phyloP scores from a whole-genome alignment of 2,329 filamentous ascomycete species.

The Alternaria gaisen region DNA sequence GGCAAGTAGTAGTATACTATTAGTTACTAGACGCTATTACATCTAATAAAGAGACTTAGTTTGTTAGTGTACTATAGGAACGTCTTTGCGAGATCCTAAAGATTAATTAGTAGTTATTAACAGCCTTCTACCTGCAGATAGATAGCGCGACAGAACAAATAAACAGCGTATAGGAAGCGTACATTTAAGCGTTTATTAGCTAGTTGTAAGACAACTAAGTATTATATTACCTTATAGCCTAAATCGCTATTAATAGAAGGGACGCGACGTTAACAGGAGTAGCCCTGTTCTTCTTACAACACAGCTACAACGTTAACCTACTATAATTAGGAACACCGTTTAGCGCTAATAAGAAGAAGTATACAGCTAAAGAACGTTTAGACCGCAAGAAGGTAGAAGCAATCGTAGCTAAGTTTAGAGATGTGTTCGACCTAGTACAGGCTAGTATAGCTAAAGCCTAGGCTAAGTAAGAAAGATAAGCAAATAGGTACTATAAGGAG shows the following conservation, averaged over 20 bases:
- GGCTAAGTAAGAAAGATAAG: neutral
- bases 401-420: neutral
- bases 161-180: too few species aligned
- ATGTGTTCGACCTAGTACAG: neutral
- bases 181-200: too few species aligned
- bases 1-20: too few species aligned
- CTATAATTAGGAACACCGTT: neutral
- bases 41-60: too few species aligned
- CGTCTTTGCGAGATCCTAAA: too few species aligned
- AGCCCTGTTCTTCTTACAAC: neutral
- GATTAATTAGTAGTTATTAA: too few species aligned
- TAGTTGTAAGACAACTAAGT: too few species aligned
- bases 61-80: too few species aligned
- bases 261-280: neutral
- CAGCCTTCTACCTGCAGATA: too few species aligned
- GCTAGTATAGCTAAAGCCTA: neutral
- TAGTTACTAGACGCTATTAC: too few species aligned
- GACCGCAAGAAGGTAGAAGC: neutral
- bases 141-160: too few species aligned
- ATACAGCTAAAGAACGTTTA: neutral
- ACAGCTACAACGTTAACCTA: neutral
- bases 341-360: neutral
- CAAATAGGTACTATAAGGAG: neutral
- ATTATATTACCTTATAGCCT: too few species aligned
- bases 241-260: neutral